These are phyloP conservation scores for Pythium biforme DNA, from an alignment of 352 stramenopile genomes.

Conservation along the genomic window DNA sequence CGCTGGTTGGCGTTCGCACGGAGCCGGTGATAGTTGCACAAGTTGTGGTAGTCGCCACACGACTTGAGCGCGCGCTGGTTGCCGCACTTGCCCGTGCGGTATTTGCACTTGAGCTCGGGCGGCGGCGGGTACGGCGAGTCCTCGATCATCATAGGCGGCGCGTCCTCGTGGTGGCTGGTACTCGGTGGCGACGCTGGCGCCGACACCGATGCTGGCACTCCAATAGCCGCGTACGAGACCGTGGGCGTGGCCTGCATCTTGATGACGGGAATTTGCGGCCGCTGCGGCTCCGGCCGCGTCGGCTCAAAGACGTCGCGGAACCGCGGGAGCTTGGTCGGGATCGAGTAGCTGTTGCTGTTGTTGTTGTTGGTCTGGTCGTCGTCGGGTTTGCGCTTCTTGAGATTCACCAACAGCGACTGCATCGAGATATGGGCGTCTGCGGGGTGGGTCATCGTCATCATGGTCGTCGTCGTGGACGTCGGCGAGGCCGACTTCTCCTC, in stretches of 20 bases:
- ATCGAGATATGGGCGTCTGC: constrained; percentile 53
- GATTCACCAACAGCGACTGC: constrained; percentile 61
- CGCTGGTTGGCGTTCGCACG: constrained; percentile 79
- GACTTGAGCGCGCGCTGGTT: constrained; percentile 74
- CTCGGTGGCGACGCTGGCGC: constrained; percentile 23
- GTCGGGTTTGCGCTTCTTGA: constrained; percentile 58
- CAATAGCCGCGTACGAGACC: constrained; percentile 8
- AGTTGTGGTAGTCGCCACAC: constrained; percentile 76
- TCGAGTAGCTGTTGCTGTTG: too few species aligned
- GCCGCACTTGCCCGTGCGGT: constrained; percentile 79
- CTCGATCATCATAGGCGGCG: background rate
- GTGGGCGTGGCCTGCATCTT: constrained; percentile 2
- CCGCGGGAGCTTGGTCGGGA: constrained; percentile 44
- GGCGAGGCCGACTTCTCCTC: constrained; percentile 4
- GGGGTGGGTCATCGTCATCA: background rate
- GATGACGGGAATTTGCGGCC: background rate
- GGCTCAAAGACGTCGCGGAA: constrained; percentile 66
- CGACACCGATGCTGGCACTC: too few species aligned
- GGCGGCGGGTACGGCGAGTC: constrained; percentile 18
- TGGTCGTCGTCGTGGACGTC: background rate
- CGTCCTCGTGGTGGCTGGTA: background rate
- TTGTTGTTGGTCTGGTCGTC: constrained; percentile 13
- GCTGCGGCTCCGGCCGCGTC: constrained; percentile 4
- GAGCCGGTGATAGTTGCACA: constrained; percentile 82
- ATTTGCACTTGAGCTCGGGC: constrained; percentile 70